phyloP scores from a whole-genome alignment of 768 basidiomycete genomes.

The Thelephora aurantiotincta region DNA sequence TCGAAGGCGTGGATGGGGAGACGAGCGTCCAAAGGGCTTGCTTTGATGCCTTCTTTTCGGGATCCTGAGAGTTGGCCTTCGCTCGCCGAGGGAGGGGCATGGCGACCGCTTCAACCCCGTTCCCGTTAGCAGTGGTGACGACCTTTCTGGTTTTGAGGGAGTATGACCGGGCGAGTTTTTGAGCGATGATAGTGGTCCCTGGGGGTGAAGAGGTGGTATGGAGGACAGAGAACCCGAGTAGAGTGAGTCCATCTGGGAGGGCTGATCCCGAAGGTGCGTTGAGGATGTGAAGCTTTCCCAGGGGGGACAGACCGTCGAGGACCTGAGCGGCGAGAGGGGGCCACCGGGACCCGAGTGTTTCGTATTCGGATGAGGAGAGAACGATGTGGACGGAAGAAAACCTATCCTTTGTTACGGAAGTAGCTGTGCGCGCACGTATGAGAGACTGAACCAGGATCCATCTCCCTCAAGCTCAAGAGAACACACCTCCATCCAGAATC shows the following conservation, averaged over 20 bases:
- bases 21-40: slow-evolving; percentile 81
- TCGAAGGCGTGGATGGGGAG: slow-evolving; percentile 52
- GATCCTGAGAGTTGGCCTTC: slow-evolving; percentile 27
- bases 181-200: slow-evolving; percentile 41
- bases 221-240: slow-evolving; percentile 51
- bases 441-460: slow-evolving; percentile 3
- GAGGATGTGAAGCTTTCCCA: slow-evolving; percentile 56
- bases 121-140: slow-evolving; percentile 7
- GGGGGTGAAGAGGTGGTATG: slow-evolving; percentile 19
- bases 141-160: slow-evolving; percentile 25
- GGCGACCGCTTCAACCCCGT: slow-evolving; percentile 7
- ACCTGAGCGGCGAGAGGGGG: slow-evolving; percentile 46
- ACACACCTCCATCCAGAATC: slow-evolving; percentile 64
- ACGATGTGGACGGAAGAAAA: slow-evolving; percentile 58
- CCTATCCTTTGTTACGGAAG: slow-evolving; percentile 32
- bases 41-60: slow-evolving; percentile 57
- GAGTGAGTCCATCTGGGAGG: slow-evolving; percentile 44
- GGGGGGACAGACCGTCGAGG: slow-evolving; percentile 41
- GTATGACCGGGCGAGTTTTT: slow-evolving; percentile 43
- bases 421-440: slow-evolving; percentile 40
- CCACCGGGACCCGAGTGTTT: slow-evolving; percentile 35
- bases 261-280: slow-evolving; percentile 28
- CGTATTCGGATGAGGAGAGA: slow-evolving; percentile 52
- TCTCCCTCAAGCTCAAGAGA: background rate
- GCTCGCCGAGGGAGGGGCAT: slow-evolving; percentile 34